A percentile compares a stretch with the other conserved stretches of the same genome.
Conservation (phyloP, 2,329 filamentous ascomycete species). For the Aotearoamyces nothofagi region DNA sequence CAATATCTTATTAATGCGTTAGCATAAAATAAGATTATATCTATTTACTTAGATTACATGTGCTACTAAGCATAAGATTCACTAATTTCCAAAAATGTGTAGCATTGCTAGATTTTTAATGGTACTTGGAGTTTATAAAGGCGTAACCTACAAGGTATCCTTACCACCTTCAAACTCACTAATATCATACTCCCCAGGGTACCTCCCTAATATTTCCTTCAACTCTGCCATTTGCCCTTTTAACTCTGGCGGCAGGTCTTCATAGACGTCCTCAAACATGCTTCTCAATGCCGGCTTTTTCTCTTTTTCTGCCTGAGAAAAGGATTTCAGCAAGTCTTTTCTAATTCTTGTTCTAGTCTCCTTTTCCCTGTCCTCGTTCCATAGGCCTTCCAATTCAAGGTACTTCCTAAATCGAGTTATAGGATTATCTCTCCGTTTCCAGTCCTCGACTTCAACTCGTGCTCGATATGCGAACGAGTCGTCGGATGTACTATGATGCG, state of each 20-base stretch:
- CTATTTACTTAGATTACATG: too few relatives aligned
- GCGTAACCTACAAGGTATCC: too few relatives aligned
- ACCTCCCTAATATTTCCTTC: constrained; percentile 63
- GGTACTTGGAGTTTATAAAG: too few relatives aligned
- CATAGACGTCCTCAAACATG: constrained; percentile 84
- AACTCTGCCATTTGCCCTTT: constrained; percentile 63
- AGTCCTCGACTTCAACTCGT: constrained; percentile 84
- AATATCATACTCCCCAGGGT: constrained; percentile 86
- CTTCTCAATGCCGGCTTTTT: constrained; percentile 58
- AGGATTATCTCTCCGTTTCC: constrained; percentile 82
- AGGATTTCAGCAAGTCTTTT: constrained; percentile 69
- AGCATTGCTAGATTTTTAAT: too few relatives aligned
- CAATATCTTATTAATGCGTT: too few relatives aligned
- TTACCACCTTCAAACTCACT: constrained; percentile 58
- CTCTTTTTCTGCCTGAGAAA: constrained; percentile 67
- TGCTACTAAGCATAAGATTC: too few relatives aligned
- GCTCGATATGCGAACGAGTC: constrained; percentile 95
- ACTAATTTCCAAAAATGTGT: too few relatives aligned
- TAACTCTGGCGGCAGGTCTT: constrained; percentile 68
- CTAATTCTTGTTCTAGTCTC: constrained; percentile 48
- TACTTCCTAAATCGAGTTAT: constrained; percentile 78
- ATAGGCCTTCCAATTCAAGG: constrained; percentile 69
- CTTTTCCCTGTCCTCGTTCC: constrained; percentile 75
- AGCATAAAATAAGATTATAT: too few relatives aligned
- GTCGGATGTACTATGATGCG: constrained; percentile 91